Conservation (phyloP, 768 basidiomycete species). For the Tylopilus sp. region DNA sequence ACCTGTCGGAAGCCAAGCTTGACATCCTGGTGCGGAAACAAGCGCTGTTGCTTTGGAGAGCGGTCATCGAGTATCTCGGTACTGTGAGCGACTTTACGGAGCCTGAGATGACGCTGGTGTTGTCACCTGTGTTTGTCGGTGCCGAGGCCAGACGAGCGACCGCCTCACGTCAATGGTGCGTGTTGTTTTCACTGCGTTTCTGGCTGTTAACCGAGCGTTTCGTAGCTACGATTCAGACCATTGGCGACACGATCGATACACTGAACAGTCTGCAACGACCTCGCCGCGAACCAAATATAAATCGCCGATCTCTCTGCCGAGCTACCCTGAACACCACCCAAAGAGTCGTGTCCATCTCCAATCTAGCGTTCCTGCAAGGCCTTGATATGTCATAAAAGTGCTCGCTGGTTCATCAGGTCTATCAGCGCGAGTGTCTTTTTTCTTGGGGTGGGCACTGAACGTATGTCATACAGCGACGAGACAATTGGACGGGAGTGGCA, state of each 20-base stretch:
- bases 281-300: conserved; percentile 59
- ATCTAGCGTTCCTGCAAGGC: conserved; percentile 56
- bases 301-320: conserved; percentile 68
- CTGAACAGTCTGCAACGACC: conserved; percentile 57
- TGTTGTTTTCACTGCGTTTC: not conserved
- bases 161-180: conserved; percentile 56
- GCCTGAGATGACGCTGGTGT: conserved; percentile 65
- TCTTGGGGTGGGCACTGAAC: too few relatives aligned
- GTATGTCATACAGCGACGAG: too few relatives aligned
- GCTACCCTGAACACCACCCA: conserved; percentile 68
- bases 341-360: conserved; percentile 55
- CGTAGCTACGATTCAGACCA: conserved; percentile 69
- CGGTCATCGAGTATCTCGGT: conserved; percentile 65
- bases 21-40: conserved; percentile 52
- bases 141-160: conserved; percentile 55
- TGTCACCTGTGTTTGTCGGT: conserved; percentile 65
- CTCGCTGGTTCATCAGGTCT: conserved; percentile 57
- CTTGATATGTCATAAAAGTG: conserved; percentile 68
- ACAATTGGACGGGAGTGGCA: conserved; percentile 52
- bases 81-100: conserved; percentile 76
- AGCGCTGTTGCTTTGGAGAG: conserved; percentile 57
- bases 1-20: conserved; percentile 54
- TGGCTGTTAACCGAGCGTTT: not conserved
- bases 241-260: conserved; percentile 70
- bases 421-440: too few relatives aligned